Conservation (phyloP, 768 basidiomycete genomes). For the Xerocomellus chrysenteron region DNA sequence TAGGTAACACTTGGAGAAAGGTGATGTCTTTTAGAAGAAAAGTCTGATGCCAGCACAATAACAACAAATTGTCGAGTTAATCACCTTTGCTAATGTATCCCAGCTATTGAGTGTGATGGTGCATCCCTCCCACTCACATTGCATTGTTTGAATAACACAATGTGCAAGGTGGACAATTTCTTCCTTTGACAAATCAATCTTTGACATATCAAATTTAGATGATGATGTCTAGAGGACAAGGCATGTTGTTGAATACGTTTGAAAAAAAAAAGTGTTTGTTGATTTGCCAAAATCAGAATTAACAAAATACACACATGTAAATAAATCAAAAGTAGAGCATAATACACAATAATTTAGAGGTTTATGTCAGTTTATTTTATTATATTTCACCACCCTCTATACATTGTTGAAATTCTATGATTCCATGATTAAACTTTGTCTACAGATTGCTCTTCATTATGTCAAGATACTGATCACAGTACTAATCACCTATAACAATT, state of each 20-base stretch:
- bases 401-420: no score
- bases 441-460: no score
- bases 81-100: conserved; percentile 31
- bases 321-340: conserved; percentile 1
- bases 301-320: conserved; percentile 8
- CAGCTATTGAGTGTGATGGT: conserved; percentile 28
- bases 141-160: conserved; percentile 23
- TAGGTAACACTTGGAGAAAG: conserved; percentile 1
- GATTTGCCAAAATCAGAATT: not conserved
- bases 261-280: not conserved
- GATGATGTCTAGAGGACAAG: conserved; percentile 5
- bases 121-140: conserved; percentile 32
- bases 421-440: no score
- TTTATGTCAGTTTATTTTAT: no score
- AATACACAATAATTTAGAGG: no score
- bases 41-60: conserved; percentile 5
- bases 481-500: no score
- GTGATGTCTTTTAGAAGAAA: not conserved
- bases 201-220: conserved; percentile 15
- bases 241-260: not conserved
- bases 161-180: conserved; percentile 22
- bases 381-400: no score
- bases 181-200: conserved; percentile 22
- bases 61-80: conserved; percentile 5
- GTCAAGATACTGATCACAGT: no score